Percentiles rank a stretch among this genome's conserved stretches.
These are phyloP conservation scores for Tirmania nivea DNA, from an alignment of 495 filamentous ascomycete species.

Conservation along the genomic window DNA sequence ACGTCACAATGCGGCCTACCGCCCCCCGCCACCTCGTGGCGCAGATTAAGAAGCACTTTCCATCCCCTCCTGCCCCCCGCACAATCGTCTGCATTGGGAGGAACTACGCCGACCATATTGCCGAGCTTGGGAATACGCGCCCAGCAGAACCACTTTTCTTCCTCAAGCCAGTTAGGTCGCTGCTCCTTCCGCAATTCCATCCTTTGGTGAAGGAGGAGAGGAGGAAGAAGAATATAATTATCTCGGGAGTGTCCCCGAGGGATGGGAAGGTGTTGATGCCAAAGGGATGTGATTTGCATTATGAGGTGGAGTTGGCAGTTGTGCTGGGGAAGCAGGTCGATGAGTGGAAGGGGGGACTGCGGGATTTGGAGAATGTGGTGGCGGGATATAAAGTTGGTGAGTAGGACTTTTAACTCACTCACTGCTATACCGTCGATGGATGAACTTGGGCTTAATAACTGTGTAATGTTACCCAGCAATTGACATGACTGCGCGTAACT, in stretches of 20 bases:
- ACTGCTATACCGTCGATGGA: neutral
- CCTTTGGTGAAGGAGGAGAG: too few relatives aligned
- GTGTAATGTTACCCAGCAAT: conserved; percentile 14
- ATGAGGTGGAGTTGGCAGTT: conserved; percentile 83
- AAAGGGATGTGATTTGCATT: conserved; percentile 62
- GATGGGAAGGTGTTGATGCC: conserved; percentile 69
- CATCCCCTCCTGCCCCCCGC: conserved; percentile 20
- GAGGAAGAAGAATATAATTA: too few relatives aligned
- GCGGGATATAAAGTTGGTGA: conserved; percentile 25
- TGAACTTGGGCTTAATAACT: neutral
- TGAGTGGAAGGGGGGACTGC: conserved; percentile 43
- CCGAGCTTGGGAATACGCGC: conserved; percentile 64
- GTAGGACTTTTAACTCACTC: neutral
- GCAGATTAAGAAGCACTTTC: too few relatives aligned
- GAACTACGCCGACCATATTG: conserved; percentile 93
- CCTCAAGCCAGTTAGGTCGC: conserved; percentile 70
- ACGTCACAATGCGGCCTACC: too few relatives aligned
- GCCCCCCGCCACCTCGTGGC: too few relatives aligned
- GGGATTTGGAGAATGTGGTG: conserved; percentile 37
- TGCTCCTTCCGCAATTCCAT: too few relatives aligned
- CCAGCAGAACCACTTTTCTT: conserved; percentile 97
- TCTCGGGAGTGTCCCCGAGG: conserved; percentile 42
- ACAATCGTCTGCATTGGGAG: conserved; percentile 95
- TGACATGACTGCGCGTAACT: conserved; percentile 27
- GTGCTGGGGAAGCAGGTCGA: conserved; percentile 59